Conservation (phyloP, 805 yeast genomes). For the Pichia cephalocereana region DNA sequence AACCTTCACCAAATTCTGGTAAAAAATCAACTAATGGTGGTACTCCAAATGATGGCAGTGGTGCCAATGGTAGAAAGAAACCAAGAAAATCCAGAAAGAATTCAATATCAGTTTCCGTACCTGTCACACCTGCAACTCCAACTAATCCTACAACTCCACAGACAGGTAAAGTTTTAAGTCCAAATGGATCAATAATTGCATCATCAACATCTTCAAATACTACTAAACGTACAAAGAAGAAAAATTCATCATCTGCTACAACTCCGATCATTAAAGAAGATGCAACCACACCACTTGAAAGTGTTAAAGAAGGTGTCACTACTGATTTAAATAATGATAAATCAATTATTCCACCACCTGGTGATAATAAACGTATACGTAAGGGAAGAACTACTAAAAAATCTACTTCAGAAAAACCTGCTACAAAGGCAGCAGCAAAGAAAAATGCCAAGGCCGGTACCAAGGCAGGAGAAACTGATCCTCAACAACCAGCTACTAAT, state of each 20-base stretch:
- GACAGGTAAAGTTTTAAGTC: constrained; percentile 14
- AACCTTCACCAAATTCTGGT: constrained; percentile 4
- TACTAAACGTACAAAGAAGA: constrained; percentile 2
- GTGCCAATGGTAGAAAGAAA: neutral
- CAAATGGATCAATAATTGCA: constrained; percentile 1
- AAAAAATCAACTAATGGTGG: constrained; percentile 2
- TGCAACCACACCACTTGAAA: constrained; percentile 12
- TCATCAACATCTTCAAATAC: neutral
- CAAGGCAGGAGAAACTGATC: neutral
- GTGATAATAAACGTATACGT: neutral
- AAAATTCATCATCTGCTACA: constrained; percentile 10
- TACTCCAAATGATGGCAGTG: neutral
- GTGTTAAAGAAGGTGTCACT: constrained; percentile 2
- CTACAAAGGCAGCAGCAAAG: neutral
- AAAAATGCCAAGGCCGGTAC: neutral
- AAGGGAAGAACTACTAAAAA: neutral
- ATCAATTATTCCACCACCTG: neutral
- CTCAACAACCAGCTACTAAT: neutral
- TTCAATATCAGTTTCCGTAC: constrained; percentile 21
- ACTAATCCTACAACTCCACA: constrained; percentile 22
- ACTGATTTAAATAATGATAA: neutral
- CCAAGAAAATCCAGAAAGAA: constrained; percentile 17
- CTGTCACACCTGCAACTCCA: constrained; percentile 28
- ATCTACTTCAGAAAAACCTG: no score
- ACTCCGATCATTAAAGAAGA: constrained; percentile 23